phyloP scores from a whole-genome alignment of 352 stramenopile species.

The Phytopythium aichiense region DNA sequence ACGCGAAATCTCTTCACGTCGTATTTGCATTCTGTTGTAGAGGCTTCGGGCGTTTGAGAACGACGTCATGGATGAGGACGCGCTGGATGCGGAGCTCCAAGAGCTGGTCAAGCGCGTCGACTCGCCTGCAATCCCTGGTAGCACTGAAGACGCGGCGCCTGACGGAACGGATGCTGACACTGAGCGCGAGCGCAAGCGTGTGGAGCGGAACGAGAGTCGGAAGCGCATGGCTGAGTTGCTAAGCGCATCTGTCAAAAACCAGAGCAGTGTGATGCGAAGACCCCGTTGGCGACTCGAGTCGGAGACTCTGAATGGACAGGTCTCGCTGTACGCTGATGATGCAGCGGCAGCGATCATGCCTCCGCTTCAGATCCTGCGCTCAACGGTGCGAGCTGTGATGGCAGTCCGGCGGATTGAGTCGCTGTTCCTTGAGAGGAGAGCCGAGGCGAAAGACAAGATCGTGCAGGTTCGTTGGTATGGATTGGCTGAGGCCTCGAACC shows the following conservation, averaged over 20 bases:
- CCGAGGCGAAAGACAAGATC: conserved; percentile 30
- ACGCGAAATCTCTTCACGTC: not conserved
- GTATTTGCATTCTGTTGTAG: conserved; percentile 8
- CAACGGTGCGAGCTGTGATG: conserved; percentile 24
- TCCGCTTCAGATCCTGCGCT: conserved; percentile 40
- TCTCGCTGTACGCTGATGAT: conserved; percentile 22
- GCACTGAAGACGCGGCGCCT: not conserved
- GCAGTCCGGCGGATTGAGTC: conserved; percentile 21
- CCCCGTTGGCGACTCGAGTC: conserved; percentile 48
- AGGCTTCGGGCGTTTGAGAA: conserved; percentile 31
- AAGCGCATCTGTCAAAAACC: conserved; percentile 23
- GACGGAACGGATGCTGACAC: conserved; percentile 5
- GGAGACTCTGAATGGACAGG: conserved; percentile 24
- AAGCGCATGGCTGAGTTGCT: conserved; percentile 39
- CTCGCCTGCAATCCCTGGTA: not conserved
- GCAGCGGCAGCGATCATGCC: conserved; percentile 20
- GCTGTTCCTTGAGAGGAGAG: conserved; percentile 30
- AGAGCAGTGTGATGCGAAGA: conserved; percentile 17
- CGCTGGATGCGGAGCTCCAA: conserved; percentile 1
- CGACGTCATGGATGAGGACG: conserved; percentile 4
- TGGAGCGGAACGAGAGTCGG: conserved; percentile 34
- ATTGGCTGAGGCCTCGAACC: not conserved
- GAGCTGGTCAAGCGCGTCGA: not conserved
- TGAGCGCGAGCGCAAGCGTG: conserved; percentile 19
- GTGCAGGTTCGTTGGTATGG: conserved; percentile 15